These are phyloP conservation scores for Phytophthora sojae DNA, from an alignment of 352 stramenopile genomes.

Conservation along the genomic window DNA sequence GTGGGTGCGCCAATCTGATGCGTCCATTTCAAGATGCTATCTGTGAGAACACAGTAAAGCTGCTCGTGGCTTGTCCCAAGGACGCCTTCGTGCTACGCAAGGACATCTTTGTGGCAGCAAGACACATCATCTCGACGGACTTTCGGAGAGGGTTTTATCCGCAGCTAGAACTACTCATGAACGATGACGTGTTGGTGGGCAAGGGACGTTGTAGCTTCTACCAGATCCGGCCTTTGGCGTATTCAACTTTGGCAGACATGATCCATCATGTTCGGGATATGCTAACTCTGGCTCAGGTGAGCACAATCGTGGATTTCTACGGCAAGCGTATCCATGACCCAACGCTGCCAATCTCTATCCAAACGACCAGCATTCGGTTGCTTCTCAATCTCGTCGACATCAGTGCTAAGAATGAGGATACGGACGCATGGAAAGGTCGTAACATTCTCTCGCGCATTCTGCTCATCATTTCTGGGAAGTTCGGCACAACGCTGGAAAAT, in stretches of 20 bases:
- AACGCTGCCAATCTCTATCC: constrained; percentile 95
- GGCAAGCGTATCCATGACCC: constrained; percentile 93
- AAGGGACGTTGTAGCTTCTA: constrained; percentile 84
- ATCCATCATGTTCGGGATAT: constrained; percentile 97
- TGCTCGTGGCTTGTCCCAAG: constrained; percentile 95
- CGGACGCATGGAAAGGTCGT: constrained; percentile 87
- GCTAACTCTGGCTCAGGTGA: constrained; percentile 96
- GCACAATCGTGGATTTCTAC: constrained; percentile 95
- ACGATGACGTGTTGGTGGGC: constrained; percentile 95
- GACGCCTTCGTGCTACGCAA: constrained; percentile 95
- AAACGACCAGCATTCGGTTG: constrained; percentile 96
- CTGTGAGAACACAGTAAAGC: constrained; percentile 93
- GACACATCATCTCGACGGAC: constrained; percentile 98
- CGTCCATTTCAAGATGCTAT: constrained; percentile 96
- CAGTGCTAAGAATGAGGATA: constrained; percentile 95
- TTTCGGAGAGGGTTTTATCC: constrained; percentile 97
- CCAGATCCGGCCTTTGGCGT: constrained; percentile 95
- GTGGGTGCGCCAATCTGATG: constrained; percentile 93
- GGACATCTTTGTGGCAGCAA: constrained; percentile 96
- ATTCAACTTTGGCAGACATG: constrained; percentile 98
- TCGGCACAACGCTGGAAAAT: constrained; percentile 88
- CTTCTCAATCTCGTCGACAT: constrained; percentile 98
- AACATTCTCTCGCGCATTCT: constrained; percentile 93
- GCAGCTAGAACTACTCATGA: constrained; percentile 95
- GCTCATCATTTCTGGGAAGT: constrained; percentile 95